Evolutionary conservation across 352 stramenopile genomes (phyloP).

Genomic region (Aphanomyces invadans): DNA sequence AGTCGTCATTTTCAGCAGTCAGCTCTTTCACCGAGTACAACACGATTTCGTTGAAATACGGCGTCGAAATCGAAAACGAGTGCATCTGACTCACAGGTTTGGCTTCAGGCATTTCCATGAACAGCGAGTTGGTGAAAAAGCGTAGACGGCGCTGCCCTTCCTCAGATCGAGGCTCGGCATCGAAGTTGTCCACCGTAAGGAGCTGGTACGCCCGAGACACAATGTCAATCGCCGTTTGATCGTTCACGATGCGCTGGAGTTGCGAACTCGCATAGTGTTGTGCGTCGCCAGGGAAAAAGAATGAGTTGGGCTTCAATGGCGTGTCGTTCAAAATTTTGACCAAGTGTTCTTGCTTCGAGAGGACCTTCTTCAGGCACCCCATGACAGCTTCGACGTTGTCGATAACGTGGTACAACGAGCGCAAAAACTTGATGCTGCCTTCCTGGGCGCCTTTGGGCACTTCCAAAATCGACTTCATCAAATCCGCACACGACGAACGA

Average conservation of each 20-base stretch:
- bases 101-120: slow-evolving; percentile 86
- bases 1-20: slow-evolving; percentile 79
- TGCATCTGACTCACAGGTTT: slow-evolving; percentile 81
- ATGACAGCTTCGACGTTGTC: slow-evolving; percentile 74
- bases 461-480: slow-evolving; percentile 83
- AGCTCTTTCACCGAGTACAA: slow-evolving; percentile 86
- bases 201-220: slow-evolving; percentile 78
- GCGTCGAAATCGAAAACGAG: slow-evolving; percentile 74
- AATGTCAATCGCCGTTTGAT: slow-evolving; percentile 74
- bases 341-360: slow-evolving; percentile 78
- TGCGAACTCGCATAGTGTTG: slow-evolving; percentile 79
- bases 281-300: slow-evolving; percentile 79
- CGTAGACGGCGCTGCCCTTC: slow-evolving; percentile 77
- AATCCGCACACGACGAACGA: slow-evolving; percentile 48
- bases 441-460: slow-evolving; percentile 66
- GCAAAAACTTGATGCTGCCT: slow-evolving; percentile 83
- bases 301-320: slow-evolving; percentile 77
- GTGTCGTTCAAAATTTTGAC: slow-evolving; percentile 82
- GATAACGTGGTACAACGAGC: slow-evolving; percentile 75
- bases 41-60: slow-evolving; percentile 87
- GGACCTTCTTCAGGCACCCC: slow-evolving; percentile 77
- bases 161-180: slow-evolving; percentile 77
- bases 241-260: slow-evolving; percentile 70
- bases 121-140: slow-evolving; percentile 84
- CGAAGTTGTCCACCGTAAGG: slow-evolving; percentile 84